Evolutionary conservation across 192 early-diverging fungal genomes (phyloP), one percentile per base, ranked within the genome.

Genomic region (Entophlyctis luteolus): DNA sequence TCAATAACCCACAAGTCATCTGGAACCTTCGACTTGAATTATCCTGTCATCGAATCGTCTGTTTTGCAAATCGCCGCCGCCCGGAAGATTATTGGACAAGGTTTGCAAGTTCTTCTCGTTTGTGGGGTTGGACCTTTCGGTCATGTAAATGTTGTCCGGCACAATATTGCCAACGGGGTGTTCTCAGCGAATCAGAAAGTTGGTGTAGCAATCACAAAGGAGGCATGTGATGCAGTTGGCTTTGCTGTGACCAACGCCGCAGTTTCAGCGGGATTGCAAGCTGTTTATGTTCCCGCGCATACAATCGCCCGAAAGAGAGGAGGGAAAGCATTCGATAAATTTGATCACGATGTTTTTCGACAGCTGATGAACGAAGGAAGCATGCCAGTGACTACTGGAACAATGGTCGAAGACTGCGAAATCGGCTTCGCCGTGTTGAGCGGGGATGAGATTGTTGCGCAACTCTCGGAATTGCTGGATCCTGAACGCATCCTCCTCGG

Each of bases 41-140:
- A 59, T 20, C 2, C 4, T 6, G 31, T 25, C 28, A 33, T 48
- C 25, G 27, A 12, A n/a, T 31, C 6, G n/a, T 18, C 22, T 48
- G 12, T 52, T 34, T 6, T 2, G 23, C 47, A 63, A 33, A 50
- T 63, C 31, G 25, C 33, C 1, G 12, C 25, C 0, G 38, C 27
- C 5, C 5, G 4, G 58, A 63, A 2, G 48, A n/a, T n/a, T 22
- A 14, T 48, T 50, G 4, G 23, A 50, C 6, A 35, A 18, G 14
- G 10, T 12, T 22, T 57, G 22, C 20, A 49, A 38, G 33, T 63
- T 2, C 14, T 50, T 3, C 1, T 63, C 45, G 62, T 63, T 1
- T 63, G 62, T 33, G 62, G 62, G 18, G 62, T 63, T 20, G 62
- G 62, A 27, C 62, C 62, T 4, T 63, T 63, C 32, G 62, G 62